Base-by-base conservation (phyloP, 495 filamentous ascomycete genomes). In the Penicillium herquei region DNA sequence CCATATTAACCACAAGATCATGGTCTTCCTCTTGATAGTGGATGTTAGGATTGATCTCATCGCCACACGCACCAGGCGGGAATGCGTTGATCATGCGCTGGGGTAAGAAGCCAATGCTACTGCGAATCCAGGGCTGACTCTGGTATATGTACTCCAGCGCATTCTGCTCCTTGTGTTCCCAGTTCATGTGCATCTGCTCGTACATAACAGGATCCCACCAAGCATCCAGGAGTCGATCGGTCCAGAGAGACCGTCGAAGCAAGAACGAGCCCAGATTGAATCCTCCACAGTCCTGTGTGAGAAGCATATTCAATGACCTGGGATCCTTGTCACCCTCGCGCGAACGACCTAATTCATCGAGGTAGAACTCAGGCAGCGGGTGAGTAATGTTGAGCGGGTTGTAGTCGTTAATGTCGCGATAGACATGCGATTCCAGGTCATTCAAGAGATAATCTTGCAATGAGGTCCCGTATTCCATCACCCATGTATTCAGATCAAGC, bases 141-240 rank as follows among this genome's bases (percentile, higher is more conserved):
- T 77, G 83, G 70, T 98, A 99, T 41, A 99, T 80, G 69, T 95
- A 89, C 70, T 98, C 92, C 40, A 99, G 71, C 12, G 94, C 88
- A 68, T 97, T 91, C 68, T 99, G 94, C 65, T 99, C 94, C 65
- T 97, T 98, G 75, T 98, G 95, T 64, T 94, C 91, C 94, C 94
- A 99, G 56, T 96, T 82, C 93, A 97, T 98, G 65, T 99, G 94
- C 70, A 91, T 93, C 74, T 98, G 95, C 73, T 99, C 94, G 71
- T 99, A 99, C 52, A 88, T 85, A 37, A 97, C 91, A 0, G 94
- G 94, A 63, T 99, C 94, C 95, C 95, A 99, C 94, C 93, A 99
- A 53, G 96, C 83, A 68, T 99, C 94, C 26, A 99, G 81, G 7
- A 99, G 66, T 14, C 92, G 89, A 63, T 98, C 94, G 0, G 90